A percentile compares a stretch with the other conserved stretches of the same genome.
phyloP scores from a whole-genome alignment of 495 filamentous ascomycete species.

The Daldinia childiae region DNA sequence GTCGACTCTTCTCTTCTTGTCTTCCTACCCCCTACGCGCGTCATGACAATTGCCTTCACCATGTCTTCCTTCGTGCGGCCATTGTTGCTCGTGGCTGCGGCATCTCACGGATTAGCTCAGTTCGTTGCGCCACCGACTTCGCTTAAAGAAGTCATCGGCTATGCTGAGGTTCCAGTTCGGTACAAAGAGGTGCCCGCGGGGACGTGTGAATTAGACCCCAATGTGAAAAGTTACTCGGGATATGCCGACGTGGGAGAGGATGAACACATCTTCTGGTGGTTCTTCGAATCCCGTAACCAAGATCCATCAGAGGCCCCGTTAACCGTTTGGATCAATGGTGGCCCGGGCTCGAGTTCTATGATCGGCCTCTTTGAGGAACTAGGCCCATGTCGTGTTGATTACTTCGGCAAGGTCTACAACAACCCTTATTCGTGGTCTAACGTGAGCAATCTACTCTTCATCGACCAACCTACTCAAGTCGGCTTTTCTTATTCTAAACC shows the following conservation, averaged over 20 bases:
- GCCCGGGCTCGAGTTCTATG: constrained; percentile 68
- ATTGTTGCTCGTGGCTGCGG: constrained; percentile 40
- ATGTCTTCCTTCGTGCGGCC: constrained; percentile 42
- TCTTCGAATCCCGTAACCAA: constrained; percentile 66
- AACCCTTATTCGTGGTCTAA: constrained; percentile 71
- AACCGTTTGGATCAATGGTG: constrained; percentile 71
- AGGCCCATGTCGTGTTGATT: constrained; percentile 69
- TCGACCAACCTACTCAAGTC: constrained; percentile 68
- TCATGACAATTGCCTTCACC: constrained; percentile 18
- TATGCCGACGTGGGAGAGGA: constrained; percentile 70
- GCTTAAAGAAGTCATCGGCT: constrained; percentile 61
- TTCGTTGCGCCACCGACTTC: constrained; percentile 68
- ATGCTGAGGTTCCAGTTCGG: constrained; percentile 62
- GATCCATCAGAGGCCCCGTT: constrained; percentile 65
- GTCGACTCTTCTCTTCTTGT: not conserved
- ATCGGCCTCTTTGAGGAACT: constrained; percentile 69
- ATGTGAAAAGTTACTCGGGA: constrained; percentile 72
- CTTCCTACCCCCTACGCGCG: constrained; percentile 6
- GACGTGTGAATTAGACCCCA: constrained; percentile 71
- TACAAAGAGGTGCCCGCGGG: constrained; percentile 71
- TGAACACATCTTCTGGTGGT: constrained; percentile 74
- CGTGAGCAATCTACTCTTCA: constrained; percentile 66
- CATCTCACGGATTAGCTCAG: constrained; percentile 52
- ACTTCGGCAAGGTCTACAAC: constrained; percentile 56
- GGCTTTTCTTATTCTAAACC: constrained; percentile 69